Evolutionary conservation across 345 rosid genomes (phyloP), one percentile per base, ranked within the genome.

Genomic region (Isatis tinctoria): DNA sequence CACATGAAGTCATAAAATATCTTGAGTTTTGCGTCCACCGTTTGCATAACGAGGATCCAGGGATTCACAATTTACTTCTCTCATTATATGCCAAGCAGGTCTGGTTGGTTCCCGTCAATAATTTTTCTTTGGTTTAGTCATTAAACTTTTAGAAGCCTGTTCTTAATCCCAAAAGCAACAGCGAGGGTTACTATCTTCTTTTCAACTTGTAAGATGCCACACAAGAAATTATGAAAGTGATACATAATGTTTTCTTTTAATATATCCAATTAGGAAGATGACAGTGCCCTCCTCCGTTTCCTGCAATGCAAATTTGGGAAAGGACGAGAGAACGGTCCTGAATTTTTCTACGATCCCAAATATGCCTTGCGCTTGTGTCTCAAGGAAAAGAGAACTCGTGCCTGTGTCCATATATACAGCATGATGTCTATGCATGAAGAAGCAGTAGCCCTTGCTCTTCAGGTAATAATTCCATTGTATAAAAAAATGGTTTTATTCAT

Each of bases 371-470:
- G 96, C 45, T 91, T 92, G 48, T 95, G 98, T 78, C 99, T 95
- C 75, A 95, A 92, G 82, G 94, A 87, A 84, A 95, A 84, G 83
- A 83, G 98, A 82, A 87, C 86, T 87, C 97, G 97, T 60, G 98
- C 99, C 52, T 95, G 99, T 70, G 91, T 95, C 69, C 98, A 90
- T 80, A 90, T 92, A 83, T 95, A 95, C 77, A 87, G 98, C 83
- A 92, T 95, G 99, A 95, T 95, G 99, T 85, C 92, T 75, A 95
- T 92, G 98, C 94, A 92, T 74, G 99, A 95, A 87, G 99, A 95
- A 82, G 99, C 99, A 58, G 98, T 92, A 85, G 98, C 96, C 62
- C 96, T 95, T 75, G 98, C 99, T 82, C 82, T 95, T 69, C 96
- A 92, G 99, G 99, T 95, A 54, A 80, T 44, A 28, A 6, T 62